Base-by-base conservation (phyloP, 495 filamentous ascomycete species). In the Xylaria intraflava region DNA sequence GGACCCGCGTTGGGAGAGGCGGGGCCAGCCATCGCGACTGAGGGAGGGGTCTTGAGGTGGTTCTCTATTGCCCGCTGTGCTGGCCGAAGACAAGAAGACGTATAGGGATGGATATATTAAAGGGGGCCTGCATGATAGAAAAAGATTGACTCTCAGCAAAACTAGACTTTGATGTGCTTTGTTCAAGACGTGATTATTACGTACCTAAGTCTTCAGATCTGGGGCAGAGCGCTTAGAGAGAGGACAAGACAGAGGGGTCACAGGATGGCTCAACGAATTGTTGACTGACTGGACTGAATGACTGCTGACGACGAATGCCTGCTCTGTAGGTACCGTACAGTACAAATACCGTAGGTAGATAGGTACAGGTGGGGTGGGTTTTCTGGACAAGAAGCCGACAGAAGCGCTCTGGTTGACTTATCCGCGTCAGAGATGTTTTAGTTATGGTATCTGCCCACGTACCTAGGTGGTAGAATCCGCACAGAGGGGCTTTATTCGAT, bases 1-100 rank as follows among this genome's bases (percentile, higher is more conserved):
- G 86, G 86, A 48, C 86, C 86, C 65, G 82, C 82, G 62, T 80
- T 80, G 35, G 82, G 81, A 53, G 78, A 80, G 52, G 74, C 69
- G 53, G 74, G 67, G 54, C 74, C 74, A 56, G 74, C 67, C 75
- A 78, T 78, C 40, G 48, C 55, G 59, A 60, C 60, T 55, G 55
- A 58, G 59, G 55, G 53, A n/a, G 6, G 20, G n/a, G 39, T 53
- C 41, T 38, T 46, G 41, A 55, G 27, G 27, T 35, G 17, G 19
- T 49, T 20, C 19, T 55, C 33, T 31, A 33, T 10, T 11, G 29
- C 43, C 35, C 4, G 16, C 36, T 41, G 31, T 3, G 36, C 19
- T 31, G 44, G 26, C 17, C 1, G n/a, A 33, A 22, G 17, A 7
- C 11, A 17, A 26, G 19, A 31, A 30, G 16, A 17, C 11, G 31